Evolutionary conservation across 2,329 filamentous ascomycete species (phyloP), one percentile per base, ranked within the genome.

Genomic region (Clarireedia sp.): DNA sequence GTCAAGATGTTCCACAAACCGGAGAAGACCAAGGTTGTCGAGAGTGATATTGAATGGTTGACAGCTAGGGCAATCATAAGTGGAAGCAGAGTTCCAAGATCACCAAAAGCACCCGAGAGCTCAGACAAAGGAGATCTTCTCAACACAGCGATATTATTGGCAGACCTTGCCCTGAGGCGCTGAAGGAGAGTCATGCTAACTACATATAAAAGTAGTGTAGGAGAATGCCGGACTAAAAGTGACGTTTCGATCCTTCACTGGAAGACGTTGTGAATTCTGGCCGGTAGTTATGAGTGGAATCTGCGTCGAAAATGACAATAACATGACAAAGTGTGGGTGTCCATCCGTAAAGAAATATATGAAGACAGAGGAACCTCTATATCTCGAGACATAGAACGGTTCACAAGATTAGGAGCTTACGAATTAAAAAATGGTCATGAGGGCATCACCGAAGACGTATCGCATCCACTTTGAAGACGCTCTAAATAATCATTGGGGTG

Each of bases 11-110:
- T 97, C 70, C 87, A 92, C 9, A 91, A 66, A 1, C 94, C 94
- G 0, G 90, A 91, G 68, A 96, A 94, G 5, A 97, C 81, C 0
- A 97, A 79, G 0, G 92, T 96, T 48, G 85, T 85, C 24, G 89
- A 83, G 1, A 97, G 79, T 21, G 89, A 86, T 64, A 97, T 88
- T 8, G 88, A 91, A 36, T 79, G 77, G 61, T 89, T 87, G 26
- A 89, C 73, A 0, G 90, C 84, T 26, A 97, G 82, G 2, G 91
- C 89, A 65, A 95, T 89, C 76, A 94, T 88, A 54, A 96, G 82
- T 48, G 91, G 92, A 10, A 96, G 80, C 29, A 96, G 80, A 2
- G 92, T 96, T 60, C 92, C 92, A 43, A 96, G 78, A 68, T 96
- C 92, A 60, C 92, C 92, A 2, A 90, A 78, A 0, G 91, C 88